These are phyloP conservation scores for Phytophthora sojae DNA, from an alignment of 352 stramenopile genomes.

Conservation along the genomic window DNA sequence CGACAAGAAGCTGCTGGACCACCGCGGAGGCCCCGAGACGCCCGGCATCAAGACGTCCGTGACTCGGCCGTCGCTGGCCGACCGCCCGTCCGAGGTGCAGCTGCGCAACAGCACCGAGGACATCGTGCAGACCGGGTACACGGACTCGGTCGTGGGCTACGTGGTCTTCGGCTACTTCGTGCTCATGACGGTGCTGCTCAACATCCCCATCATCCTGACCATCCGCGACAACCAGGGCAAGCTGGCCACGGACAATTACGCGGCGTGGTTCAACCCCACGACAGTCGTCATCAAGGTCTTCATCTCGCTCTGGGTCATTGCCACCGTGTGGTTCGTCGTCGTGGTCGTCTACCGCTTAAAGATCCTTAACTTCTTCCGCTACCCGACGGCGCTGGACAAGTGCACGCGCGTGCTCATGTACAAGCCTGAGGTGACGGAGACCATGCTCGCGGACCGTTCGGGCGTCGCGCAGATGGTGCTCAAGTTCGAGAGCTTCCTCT, in stretches of 20 bases:
- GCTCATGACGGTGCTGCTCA: slow-evolving; percentile 61
- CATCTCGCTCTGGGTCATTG: slow-evolving; percentile 66
- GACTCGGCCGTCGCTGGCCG: slow-evolving; percentile 47
- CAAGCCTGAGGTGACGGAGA: slow-evolving; percentile 64
- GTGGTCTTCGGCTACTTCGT: slow-evolving; percentile 68
- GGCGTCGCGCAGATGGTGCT: slow-evolving; percentile 62
- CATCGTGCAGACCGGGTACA: slow-evolving; percentile 60
- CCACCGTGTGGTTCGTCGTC: slow-evolving; percentile 55
- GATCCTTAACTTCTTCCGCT: slow-evolving; percentile 73
- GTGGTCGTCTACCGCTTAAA: slow-evolving; percentile 54
- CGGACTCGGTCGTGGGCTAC: slow-evolving; percentile 49
- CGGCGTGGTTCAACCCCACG: slow-evolving; percentile 58
- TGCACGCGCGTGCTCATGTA: slow-evolving; percentile 67
- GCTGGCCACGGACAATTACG: slow-evolving; percentile 50
- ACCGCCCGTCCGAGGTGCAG: slow-evolving; percentile 54
- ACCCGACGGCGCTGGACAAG: slow-evolving; percentile 44
- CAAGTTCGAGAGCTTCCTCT: slow-evolving; percentile 56
- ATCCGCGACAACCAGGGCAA: slow-evolving; percentile 70
- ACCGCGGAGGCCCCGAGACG: slow-evolving; percentile 61
- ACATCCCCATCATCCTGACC: slow-evolving; percentile 59
- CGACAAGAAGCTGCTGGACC: slow-evolving; percentile 65
- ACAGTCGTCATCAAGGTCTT: slow-evolving; percentile 69
- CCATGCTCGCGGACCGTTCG: slow-evolving; percentile 68
- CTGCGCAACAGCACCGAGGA: slow-evolving; percentile 56
- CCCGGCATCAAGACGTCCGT: slow-evolving; percentile 40